Evolutionary conservation across 768 basidiomycete species (phyloP).

Genomic region (Tricholoma sp.): DNA sequence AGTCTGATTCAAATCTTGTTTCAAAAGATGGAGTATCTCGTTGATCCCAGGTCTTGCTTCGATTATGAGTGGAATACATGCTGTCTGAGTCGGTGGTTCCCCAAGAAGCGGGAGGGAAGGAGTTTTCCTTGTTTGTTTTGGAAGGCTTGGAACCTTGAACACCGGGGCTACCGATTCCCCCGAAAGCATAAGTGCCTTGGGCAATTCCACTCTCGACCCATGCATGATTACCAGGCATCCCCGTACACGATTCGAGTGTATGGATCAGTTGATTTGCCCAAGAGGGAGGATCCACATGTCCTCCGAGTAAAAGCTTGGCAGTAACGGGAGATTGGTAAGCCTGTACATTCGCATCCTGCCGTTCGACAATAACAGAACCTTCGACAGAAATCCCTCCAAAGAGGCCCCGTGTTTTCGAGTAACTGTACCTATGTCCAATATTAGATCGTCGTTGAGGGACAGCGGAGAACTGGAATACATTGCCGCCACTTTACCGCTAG

Average conservation of each 20-base stretch:
- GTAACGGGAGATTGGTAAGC: slow-evolving; percentile 77
- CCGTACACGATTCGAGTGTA: slow-evolving; percentile 68
- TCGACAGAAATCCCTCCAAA: slow-evolving; percentile 90
- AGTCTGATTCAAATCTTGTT: slow-evolving; percentile 44
- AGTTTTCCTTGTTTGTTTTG: slow-evolving; percentile 32
- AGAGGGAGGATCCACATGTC: slow-evolving; percentile 62
- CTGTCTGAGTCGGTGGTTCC: slow-evolving; percentile 44
- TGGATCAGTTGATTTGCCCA: slow-evolving; percentile 78
- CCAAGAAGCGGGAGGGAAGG: slow-evolving; percentile 69
- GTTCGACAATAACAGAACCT: slow-evolving; percentile 89
- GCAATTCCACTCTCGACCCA: slow-evolving; percentile 58
- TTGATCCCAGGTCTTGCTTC: slow-evolving; percentile 30
- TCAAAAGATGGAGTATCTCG: slow-evolving; percentile 28
- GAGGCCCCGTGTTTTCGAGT: slow-evolving; percentile 87
- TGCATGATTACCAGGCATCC: slow-evolving; percentile 56
- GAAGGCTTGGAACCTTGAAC: slow-evolving; percentile 22
- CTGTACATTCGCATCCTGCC: slow-evolving; percentile 85
- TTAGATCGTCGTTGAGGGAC: slow-evolving; percentile 1
- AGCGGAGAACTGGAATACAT: slow-evolving; percentile 50
- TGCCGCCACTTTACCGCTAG: slow-evolving; percentile 84
- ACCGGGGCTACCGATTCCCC: slow-evolving; percentile 40
- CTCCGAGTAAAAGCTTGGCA: slow-evolving; percentile 76
- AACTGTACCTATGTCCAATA: slow-evolving; percentile 62
- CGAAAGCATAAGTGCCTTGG: slow-evolving; percentile 53
- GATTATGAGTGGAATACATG: slow-evolving; percentile 43